Base-by-base conservation (phyloP, 352 stramenopile species). In the Pythium volutum region DNA sequence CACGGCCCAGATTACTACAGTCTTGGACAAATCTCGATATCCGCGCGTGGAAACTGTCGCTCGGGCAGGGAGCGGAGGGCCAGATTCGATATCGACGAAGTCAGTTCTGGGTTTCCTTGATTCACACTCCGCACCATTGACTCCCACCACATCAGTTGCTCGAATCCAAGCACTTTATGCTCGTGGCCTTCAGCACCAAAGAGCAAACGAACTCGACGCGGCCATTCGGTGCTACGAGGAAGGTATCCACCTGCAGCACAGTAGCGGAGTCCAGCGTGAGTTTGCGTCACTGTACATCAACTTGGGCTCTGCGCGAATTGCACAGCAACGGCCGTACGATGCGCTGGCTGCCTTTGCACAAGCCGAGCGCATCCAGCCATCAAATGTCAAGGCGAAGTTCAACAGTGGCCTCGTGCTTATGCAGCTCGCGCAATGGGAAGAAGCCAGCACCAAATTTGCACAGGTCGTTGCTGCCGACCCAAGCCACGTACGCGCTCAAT, bases 261-360 rank as follows among this genome's bases (percentile, higher is more conserved):
- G 59, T 62, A 33, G 59, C 48, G 56, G 49, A 57, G 41, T 49
- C 31, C 7, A 67, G 5, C 76, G 71, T 3, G 65, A 77, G 29
- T 90, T 87, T 36, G 77, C 81, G 23, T 89, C 82, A 7, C 50
- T 90, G 43, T 72, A 87, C 38, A 71, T 92, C 50, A 92, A 90
- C 60, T 61, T 85, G n/a, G 78, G 78, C 20, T 87, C 76, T 20
- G 82, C 79, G 1, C 61, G 71, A 16, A 76, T 89, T 64, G 51
- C 62, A 8, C 70, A 84, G 55, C 63, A 67, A 22, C 67, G 74
- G 18, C 66, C 70, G 45, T 53, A 46, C 0, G 64, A 78, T 7
- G 82, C 82, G 12, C 58, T 87, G 0, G 59, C 48, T 12, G 68
- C 60, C 0, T 82, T 87, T 54, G 33, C 71, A 18, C 57, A 72